These are phyloP conservation scores for Saturnispora dispora DNA, from an alignment of 805 yeast genomes.

Conservation along the genomic window DNA sequence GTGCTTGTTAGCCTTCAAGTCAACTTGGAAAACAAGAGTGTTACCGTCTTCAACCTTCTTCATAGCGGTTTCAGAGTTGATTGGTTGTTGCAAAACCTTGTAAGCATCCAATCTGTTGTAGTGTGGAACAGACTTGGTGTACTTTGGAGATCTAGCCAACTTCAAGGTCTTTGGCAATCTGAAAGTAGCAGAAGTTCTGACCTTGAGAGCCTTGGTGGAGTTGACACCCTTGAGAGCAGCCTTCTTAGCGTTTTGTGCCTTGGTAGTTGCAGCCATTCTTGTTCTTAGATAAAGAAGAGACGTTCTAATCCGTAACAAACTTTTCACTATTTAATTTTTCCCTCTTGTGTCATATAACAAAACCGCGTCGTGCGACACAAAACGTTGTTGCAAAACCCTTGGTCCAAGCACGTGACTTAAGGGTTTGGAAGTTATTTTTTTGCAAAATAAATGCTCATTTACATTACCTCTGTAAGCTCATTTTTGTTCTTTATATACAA, in stretches of 20 bases:
- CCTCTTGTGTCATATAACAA: not conserved
- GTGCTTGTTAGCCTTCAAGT: slow-evolving; percentile 93
- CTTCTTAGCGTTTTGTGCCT: slow-evolving; percentile 98
- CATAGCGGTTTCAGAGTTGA: slow-evolving; percentile 97
- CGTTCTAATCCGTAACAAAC: not conserved
- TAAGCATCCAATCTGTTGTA: slow-evolving; percentile 93
- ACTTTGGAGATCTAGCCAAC: slow-evolving; percentile 89
- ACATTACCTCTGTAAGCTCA: not conserved
- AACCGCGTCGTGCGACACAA: slow-evolving; percentile 10
- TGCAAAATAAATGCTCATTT: not conserved
- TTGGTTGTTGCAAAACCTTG: slow-evolving; percentile 90
- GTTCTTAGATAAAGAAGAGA: slow-evolving; percentile 2
- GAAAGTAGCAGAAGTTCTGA: slow-evolving; percentile 93
- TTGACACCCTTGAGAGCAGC: slow-evolving; percentile 97
- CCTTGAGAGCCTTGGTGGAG: slow-evolving; percentile 83
- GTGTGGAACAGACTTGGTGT: slow-evolving; percentile 96
- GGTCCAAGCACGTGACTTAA: slow-evolving; percentile 9
- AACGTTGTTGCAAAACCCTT: slow-evolving; percentile 12
- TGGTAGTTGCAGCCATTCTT: slow-evolving; percentile 35
- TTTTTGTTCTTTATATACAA: not conserved
- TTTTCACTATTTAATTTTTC: not conserved
- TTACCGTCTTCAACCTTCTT: slow-evolving; percentile 99
- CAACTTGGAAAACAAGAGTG: slow-evolving; percentile 98
- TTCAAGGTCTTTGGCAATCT: slow-evolving; percentile 95
- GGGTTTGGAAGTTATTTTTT: not conserved